Evolutionary conservation across 1,284 basidiomycete genomes (phyloP), one percentile per base, ranked within the genome.

Genomic region (Testicularia cyperi): DNA sequence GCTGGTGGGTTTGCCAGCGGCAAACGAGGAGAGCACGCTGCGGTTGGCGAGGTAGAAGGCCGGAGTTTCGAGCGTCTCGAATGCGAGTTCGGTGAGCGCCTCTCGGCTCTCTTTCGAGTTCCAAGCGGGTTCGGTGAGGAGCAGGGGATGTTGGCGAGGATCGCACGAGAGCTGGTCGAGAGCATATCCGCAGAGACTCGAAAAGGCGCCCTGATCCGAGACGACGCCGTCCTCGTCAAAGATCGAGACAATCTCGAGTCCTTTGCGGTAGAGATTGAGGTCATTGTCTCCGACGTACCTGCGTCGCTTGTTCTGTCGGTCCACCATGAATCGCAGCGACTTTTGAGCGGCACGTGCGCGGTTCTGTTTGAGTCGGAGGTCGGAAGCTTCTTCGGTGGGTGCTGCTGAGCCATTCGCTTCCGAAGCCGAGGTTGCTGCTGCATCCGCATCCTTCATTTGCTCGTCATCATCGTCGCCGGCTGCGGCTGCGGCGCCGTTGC

Each of bases 21-120:
- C 90, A 77, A 99, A 99, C 87, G 92, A 88, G 77, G 90, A 94
- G 40, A 98, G 80, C 13, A 98, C 94, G n/a, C 89, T 88, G 19
- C 88, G 87, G 74, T 97, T 96, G 24, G 94, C 92, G 39, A 96
- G 88, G 77, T 98, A 99, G 79, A 95, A 92, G 1, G 94, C 95
- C 2, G 95, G 95, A 7, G 87, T 88, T 39, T 89, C 81, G 69
- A 96, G 92, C 55, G 92, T 87, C 78, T 99, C 95, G 74, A 98
- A 98, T 80, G 94, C 90, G 46, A 98, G 86, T 79, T 98, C 90
- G 12, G 90, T 88, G 85, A 97, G 88, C 38, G 86, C 83, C 79
- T 97, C 92, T 36, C 94, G 81, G 70, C 92, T 90, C 16, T 86
- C 85, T 22, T 85, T 81, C 0, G 90, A 88, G 75, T 96, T 97